A percentile compares a stretch with the other conserved stretches of the same genome.
These are phyloP conservation scores for Rhizopus stolonifer DNA, from an alignment of 371 early-diverging fungal genomes.

Conservation along the genomic window DNA sequence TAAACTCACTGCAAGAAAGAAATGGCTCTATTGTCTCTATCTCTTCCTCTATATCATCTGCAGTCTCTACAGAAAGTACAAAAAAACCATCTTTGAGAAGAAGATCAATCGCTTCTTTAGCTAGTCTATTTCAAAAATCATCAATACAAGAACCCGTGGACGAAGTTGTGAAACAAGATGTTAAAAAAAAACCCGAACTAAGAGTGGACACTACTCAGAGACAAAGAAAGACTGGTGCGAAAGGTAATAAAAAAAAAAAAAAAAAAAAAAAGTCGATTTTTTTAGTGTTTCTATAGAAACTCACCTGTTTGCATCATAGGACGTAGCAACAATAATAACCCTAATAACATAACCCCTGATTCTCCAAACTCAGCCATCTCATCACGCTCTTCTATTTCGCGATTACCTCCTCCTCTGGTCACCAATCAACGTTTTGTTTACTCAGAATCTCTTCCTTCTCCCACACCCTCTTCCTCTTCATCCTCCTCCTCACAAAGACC, in stretches of 20 bases:
- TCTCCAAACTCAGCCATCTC: constrained; percentile 42
- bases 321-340: constrained; percentile 4
- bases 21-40: constrained; percentile 17
- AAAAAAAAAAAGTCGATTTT: no score
- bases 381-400: constrained; percentile 25
- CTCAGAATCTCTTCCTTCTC: constrained; percentile 27
- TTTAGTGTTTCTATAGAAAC: neutral
- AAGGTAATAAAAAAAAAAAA: constrained; percentile 8
- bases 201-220: constrained; percentile 19
- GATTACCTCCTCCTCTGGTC: constrained; percentile 25
- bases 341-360: constrained; percentile 24
- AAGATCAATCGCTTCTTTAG: constrained; percentile 43
- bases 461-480: constrained; percentile 37
- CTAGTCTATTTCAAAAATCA: constrained; percentile 31
- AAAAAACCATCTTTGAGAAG: constrained; percentile 32
- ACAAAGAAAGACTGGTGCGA: constrained; percentile 25
- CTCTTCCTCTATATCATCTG: constrained; percentile 13
- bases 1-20: constrained; percentile 3
- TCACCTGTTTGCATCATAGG: neutral
- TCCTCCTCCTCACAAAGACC: constrained; percentile 14
- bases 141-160: constrained; percentile 17
- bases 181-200: constrained; percentile 28
- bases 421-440: constrained; percentile 10
- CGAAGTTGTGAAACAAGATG: constrained; percentile 9
- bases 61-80: neutral